Evolutionary conservation across 441 rosid genomes (phyloP), one percentile per base, ranked within the genome.

Genomic region (Adansonia madagascariensis): DNA sequence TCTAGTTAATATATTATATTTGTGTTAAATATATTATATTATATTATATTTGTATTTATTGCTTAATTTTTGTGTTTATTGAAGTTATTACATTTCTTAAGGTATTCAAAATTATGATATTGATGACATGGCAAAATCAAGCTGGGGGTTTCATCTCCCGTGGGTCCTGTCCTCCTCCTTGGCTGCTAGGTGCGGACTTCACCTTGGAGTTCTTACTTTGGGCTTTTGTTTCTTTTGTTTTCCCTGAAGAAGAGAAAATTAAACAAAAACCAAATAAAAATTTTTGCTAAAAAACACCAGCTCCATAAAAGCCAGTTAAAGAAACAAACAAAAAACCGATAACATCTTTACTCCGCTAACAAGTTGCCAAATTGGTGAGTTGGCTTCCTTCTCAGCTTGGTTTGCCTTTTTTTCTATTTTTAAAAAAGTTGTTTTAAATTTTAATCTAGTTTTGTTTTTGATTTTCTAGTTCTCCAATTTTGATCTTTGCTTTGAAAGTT

Each of bases 361-460:
- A 2, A 35, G 39, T 35, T 35, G 39, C 39, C 39, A 35, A 69
- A 50, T 9, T 8, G 73, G 59, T 69, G 22, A 49, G 59, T 69
- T 69, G 63, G 31, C 72, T 46, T 67, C 72, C 55, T 17, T 67
- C 57, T 47, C 73, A 10, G 59, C 41, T 69, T 49, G 43, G n/a
- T 60, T 60, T 24, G 39, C 65, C 0, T 15, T 52, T n/a, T n/a
- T n/a, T n/a, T n/a, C n/a, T n/a, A n/a, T n/a, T 46, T 27, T 27
- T 27, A 14, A 52, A 56, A 50, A 3, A 18, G 8, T 17, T 41
- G 27, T 43, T 39, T 64, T 7, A 1, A 65, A 68, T 20, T 47
- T 68, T 24, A 2, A 62, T 4, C 24, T 69, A 5, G 9, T 15
- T 7, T 63, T 11, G 43, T 61, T 27, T 20, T 27, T 61, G 27